A percentile compares a stretch with the other conserved stretches of the same genome.
These are phyloP conservation scores for Oryza nivara DNA, from an alignment of 176 grass and related monocot genomes.

Conservation along the genomic window DNA sequence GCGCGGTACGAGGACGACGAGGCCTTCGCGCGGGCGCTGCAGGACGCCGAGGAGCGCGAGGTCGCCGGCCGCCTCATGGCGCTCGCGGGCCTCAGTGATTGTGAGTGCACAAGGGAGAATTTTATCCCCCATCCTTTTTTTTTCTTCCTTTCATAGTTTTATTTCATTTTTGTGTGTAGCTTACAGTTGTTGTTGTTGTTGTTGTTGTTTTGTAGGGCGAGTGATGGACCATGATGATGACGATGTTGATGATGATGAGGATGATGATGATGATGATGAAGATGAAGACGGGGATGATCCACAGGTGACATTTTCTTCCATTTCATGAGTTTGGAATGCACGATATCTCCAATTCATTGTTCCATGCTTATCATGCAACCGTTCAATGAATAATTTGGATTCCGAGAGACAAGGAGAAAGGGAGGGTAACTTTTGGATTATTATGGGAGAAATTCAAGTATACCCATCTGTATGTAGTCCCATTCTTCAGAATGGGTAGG, in stretches of 20 bases:
- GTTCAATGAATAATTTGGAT: background rate
- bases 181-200: slow-evolving; percentile 6
- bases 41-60: slow-evolving; percentile 69
- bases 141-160: background rate
- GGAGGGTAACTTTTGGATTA: background rate
- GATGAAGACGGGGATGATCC: slow-evolving; percentile 56
- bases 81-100: slow-evolving; percentile 68
- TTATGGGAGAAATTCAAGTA: background rate
- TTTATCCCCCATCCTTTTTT: background rate
- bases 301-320: slow-evolving; percentile 47
- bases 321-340: background rate
- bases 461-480: background rate
- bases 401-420: background rate
- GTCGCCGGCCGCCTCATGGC: slow-evolving; percentile 73
- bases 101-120: slow-evolving; percentile 39
- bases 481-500: background rate
- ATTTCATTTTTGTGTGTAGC: background rate
- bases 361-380: background rate
- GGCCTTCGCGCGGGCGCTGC: slow-evolving; percentile 76
- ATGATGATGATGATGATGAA: slow-evolving; percentile 46
- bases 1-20: slow-evolving; percentile 65
- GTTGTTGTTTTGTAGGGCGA: slow-evolving; percentile 50
- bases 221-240: slow-evolving; percentile 59
- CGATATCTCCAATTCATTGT: background rate
- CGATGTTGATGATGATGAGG: slow-evolving; percentile 46